Evolutionary conservation across 768 basidiomycete genomes (phyloP).

Genomic region (Hericium erinaceus): DNA sequence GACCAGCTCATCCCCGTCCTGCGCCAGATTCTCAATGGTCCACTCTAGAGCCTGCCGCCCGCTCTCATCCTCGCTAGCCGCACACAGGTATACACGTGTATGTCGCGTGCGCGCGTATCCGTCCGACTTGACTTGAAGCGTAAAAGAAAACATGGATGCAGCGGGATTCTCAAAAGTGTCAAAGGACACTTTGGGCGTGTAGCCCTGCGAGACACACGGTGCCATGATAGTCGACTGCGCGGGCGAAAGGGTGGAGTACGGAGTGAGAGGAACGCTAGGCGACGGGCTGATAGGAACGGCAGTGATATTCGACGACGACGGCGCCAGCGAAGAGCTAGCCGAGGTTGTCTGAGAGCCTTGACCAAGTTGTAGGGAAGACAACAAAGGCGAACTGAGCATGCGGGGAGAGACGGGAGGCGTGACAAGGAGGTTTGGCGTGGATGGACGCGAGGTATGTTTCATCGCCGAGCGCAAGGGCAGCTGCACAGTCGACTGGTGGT

Average conservation of each 20-base stretch:
- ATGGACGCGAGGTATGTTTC: conserved; percentile 31
- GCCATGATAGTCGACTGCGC: conserved; percentile 16
- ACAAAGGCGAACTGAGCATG: conserved; percentile 5
- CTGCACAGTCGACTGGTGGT: conserved; percentile 14
- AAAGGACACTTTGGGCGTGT: conserved; percentile 70
- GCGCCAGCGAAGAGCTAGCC: not conserved
- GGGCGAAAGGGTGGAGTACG: conserved; percentile 8
- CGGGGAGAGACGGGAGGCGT: conserved; percentile 11
- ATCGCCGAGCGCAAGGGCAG: conserved; percentile 44
- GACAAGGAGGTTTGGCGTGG: not conserved
- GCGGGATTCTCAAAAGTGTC: conserved; percentile 81
- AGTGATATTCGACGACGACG: conserved; percentile 1
- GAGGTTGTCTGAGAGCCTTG: not conserved
- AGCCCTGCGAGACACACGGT: conserved; percentile 21
- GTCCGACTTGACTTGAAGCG: conserved; percentile 75
- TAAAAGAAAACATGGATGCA: conserved; percentile 82
- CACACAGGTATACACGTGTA: conserved; percentile 86
- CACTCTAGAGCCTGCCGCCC: conserved; percentile 87
- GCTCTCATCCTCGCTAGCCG: conserved; percentile 81
- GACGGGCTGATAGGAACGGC: not conserved
- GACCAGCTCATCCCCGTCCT: conserved; percentile 88
- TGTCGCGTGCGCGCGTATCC: conserved; percentile 67
- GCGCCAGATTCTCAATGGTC: conserved; percentile 76
- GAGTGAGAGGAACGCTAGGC: not conserved
- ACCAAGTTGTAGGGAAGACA: not conserved